A percentile compares a stretch with the other conserved stretches of the same genome.
Evolutionary conservation across 179 eudicot species (phyloP).

Genomic region (Spergularia azorica): DNA sequence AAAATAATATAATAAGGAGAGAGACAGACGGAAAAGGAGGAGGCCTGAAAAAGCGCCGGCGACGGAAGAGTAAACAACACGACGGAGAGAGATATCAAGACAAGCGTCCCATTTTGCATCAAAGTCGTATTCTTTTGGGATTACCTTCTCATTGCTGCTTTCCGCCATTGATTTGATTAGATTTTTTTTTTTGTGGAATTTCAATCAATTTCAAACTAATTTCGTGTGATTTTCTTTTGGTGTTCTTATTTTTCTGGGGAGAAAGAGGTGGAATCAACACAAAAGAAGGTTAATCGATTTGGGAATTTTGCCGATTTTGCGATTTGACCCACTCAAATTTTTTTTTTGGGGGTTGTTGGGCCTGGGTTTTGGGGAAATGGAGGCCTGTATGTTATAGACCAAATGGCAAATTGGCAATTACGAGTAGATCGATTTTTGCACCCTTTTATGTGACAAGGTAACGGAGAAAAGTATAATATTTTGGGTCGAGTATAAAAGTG

Average conservation of each 20-base stretch:
- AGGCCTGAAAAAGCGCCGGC: conserved; percentile 43
- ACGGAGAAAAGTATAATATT: too few relatives aligned
- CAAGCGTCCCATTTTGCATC: conserved; percentile 44
- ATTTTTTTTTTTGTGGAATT: neutral
- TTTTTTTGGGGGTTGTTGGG: too few relatives aligned
- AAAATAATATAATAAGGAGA: neutral
- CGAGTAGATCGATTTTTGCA: too few relatives aligned
- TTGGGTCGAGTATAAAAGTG: too few relatives aligned
- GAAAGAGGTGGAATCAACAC: too few relatives aligned
- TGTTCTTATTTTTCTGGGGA: neutral
- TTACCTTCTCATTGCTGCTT: conserved; percentile 5
- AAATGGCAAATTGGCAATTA: too few relatives aligned
- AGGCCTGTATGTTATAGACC: too few relatives aligned
- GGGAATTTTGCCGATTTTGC: too few relatives aligned
- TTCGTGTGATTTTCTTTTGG: neutral
- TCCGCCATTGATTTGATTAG: conserved; percentile 28
- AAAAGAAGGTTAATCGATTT: too few relatives aligned
- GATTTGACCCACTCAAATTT: too few relatives aligned
- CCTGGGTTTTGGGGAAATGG: too few relatives aligned
- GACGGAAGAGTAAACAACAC: conserved; percentile 36
- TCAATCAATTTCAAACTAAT: neutral
- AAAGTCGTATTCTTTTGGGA: conserved; percentile 29
- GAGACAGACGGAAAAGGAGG: conserved; percentile 54
- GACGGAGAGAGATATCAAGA: conserved; percentile 41
- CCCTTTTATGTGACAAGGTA: too few relatives aligned